Percentiles rank a stretch among this genome's conserved stretches.
Conservation (phyloP, 352 stramenopile species). For the Globisporangium uncinulatum region DNA sequence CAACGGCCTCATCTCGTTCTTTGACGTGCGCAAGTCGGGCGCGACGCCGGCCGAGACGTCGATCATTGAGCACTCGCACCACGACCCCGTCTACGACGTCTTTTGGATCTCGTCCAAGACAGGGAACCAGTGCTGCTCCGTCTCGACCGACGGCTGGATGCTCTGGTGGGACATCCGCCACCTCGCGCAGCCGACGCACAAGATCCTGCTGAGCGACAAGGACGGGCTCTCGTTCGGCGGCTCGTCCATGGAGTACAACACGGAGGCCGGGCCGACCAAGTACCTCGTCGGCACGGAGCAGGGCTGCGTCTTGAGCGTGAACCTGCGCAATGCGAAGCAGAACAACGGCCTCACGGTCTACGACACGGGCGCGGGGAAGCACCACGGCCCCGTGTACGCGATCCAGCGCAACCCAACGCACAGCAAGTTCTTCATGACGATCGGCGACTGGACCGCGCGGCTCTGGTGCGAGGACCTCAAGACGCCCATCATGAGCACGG, state of each 20-base stretch:
- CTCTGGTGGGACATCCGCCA: constrained; percentile 90
- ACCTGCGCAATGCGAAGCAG: constrained; percentile 94
- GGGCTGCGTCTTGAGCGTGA: constrained; percentile 93
- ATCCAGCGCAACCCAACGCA: constrained; percentile 97
- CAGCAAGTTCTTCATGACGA: constrained; percentile 97
- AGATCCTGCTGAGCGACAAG: constrained; percentile 70
- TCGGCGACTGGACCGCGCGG: constrained; percentile 95
- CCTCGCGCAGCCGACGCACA: constrained; percentile 78
- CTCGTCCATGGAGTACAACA: constrained; percentile 96
- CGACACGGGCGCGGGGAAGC: constrained; percentile 91
- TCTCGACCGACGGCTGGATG: constrained; percentile 95
- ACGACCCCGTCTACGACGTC: constrained; percentile 96
- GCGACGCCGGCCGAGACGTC: constrained; percentile 87
- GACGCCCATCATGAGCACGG: constrained; percentile 97
- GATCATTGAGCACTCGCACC: constrained; percentile 96
- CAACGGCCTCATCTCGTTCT: constrained; percentile 97
- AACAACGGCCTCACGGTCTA: constrained; percentile 97
- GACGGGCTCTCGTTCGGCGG: constrained; percentile 89
- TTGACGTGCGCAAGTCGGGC: constrained; percentile 92
- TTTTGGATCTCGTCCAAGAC: constrained; percentile 97
- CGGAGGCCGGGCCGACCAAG: constrained; percentile 94
- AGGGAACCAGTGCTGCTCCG: constrained; percentile 94
- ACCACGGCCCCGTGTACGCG: constrained; percentile 94
- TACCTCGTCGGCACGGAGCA: constrained; percentile 98
- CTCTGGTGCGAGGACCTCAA: constrained; percentile 97